These are phyloP conservation scores for Pulveroboletus sp. DNA, from an alignment of 768 basidiomycete genomes.

Conservation along the genomic window DNA sequence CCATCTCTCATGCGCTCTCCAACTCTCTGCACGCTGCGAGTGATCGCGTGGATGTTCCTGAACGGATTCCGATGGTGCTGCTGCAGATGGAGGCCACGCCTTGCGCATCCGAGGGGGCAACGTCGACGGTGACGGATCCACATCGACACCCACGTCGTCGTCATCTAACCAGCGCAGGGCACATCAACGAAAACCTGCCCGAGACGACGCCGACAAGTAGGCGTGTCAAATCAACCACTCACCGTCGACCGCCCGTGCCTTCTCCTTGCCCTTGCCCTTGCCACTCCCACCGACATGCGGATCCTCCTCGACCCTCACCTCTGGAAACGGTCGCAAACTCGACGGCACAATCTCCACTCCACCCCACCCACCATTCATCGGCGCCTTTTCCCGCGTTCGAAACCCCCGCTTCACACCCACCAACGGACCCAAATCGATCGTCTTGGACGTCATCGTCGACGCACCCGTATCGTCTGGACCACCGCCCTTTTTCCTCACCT, in stretches of 20 bases:
- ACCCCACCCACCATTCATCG: constrained; percentile 58
- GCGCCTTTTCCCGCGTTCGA: constrained; percentile 54
- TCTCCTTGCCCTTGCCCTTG: constrained; percentile 21
- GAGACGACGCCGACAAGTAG: neutral
- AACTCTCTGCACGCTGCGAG: neutral
- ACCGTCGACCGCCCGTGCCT: constrained; percentile 19
- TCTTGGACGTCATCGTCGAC: neutral
- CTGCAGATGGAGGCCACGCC: constrained; percentile 30
- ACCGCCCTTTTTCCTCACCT: constrained; percentile 16
- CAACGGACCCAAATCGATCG: constrained; percentile 59
- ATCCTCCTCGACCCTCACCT: constrained; percentile 10
- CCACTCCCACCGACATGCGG: neutral
- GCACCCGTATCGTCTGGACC: neutral
- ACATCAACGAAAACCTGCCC: neutral
- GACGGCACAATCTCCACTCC: constrained; percentile 56
- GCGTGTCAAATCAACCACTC: constrained; percentile 9
- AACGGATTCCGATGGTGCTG: neutral
- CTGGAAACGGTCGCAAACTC: constrained; percentile 18
- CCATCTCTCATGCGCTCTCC: constrained; percentile 21
- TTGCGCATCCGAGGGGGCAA: constrained; percentile 70
- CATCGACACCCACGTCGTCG: constrained; percentile 15
- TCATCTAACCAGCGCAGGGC: constrained; percentile 2
- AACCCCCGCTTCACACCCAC: constrained; percentile 62
- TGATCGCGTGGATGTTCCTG: constrained; percentile 4
- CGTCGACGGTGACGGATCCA: constrained; percentile 12